Base-by-base conservation (phyloP, 1,284 basidiomycete genomes). In the Puccinia hordei region DNA sequence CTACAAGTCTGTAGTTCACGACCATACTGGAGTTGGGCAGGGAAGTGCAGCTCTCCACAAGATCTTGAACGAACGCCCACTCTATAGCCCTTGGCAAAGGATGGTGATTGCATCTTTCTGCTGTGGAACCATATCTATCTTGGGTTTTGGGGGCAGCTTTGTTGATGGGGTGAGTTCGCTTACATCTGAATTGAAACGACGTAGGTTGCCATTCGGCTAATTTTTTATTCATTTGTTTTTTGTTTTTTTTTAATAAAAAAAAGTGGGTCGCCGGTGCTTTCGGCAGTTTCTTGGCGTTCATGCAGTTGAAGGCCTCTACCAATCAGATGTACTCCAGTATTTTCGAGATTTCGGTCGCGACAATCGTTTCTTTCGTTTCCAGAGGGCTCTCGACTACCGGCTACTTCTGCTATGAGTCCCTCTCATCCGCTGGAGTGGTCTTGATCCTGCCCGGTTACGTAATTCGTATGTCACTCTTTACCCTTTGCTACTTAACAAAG, bases 291-390 rank as follows among this genome's bases (percentile, higher is more conserved):
- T 86, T 94, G 71, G 90, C 92, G 82, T 93, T 91, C 84, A 87
- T 94, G 63, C 92, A 92, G 41, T 86, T 93, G 71, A 90, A 91
- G 5, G 92, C 92, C 9, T 89, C 90, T 81, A 92, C 92, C 85
- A 93, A 91, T 83, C 88, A 91, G 0, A 90, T 93, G 86, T 94
- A 93, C 85, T 92, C 92, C 8, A 94, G 93, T 83, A 92, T 95
- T 79, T 94, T 93, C 83, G 93, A 94, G 85, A 93, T 94, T 84
- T 91, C 92, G 0, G 90, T 91, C 9, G 90, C 92, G 0, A 93
- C 93, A 81, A 86, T 94, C 59, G 91, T 94, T 65, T 92, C 92
- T 8, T 94, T 94, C 84, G 87, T 92, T 33, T 91, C 93, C 12
- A 88, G 92, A 69, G 91, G 89, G 8, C 85, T 94, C 72, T 90